Conservation (phyloP, 176 grass and related monocot species). For the Avena eriantha region DNA sequence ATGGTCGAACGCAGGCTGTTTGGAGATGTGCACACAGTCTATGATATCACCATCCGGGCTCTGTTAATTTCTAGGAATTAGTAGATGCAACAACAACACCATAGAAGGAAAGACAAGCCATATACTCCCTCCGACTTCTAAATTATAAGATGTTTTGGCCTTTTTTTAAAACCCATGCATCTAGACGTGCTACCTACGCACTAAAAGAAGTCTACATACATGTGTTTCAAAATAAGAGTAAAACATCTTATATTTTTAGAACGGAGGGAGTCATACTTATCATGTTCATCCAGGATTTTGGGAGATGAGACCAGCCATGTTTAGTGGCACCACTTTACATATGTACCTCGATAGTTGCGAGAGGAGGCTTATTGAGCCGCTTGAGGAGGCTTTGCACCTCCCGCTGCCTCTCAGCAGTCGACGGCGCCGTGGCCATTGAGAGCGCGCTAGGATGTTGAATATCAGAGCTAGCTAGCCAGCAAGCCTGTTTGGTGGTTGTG, state of each 20-base stretch:
- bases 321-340: no score
- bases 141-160: neutral
- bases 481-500: no score
- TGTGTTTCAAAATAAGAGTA: no score
- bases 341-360: neutral
- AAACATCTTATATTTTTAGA: no score
- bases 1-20: constrained; percentile 1
- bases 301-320: no score
- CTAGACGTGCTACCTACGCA: no score
- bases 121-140: no score
- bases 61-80: neutral
- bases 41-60: constrained; percentile 5
- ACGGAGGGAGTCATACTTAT: no score
- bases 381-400: neutral
- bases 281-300: no score
- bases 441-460: neutral
- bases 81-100: neutral
- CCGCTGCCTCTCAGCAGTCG: neutral
- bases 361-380: neutral
- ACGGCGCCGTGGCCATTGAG: neutral
- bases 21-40: constrained; percentile 9
- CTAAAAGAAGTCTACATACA: no score
- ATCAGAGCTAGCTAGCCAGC: neutral
- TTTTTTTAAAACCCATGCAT: no score
- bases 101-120: neutral